Base-by-base conservation (phyloP, 805 yeast species). In the Metschnikowia cubensis region DNA sequence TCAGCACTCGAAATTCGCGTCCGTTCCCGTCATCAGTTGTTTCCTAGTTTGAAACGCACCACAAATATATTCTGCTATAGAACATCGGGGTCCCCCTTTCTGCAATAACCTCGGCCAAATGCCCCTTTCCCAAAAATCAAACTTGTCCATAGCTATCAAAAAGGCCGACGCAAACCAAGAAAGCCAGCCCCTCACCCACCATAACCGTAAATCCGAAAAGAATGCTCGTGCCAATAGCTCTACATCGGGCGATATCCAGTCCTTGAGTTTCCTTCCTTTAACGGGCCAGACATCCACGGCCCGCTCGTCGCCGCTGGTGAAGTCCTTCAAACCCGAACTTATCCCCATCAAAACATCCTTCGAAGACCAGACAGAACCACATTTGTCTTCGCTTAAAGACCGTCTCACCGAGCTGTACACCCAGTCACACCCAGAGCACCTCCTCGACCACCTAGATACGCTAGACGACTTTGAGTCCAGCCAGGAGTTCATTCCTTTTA, bases 121-220 rank as follows among this genome's bases (percentile, higher is more conserved):
- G 66, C 62, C 65, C 18, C 58, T 56, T 20, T 49, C 62, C 34
- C 62, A 61, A 45, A 71, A 66, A 56, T 73, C 77, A 11, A 74
- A 74, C 55, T 59, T 74, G 37, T 73, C 77, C 37, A 59, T 74
- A 50, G 79, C 77, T 50, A 74, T 74, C 35, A 70, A 73, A 51
- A 68, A 70, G 57, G 77, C 75, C 25, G 76, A 70, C 51, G 61
- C 60, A 45, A 49, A 52, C 43, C 59, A 52, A 53, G 59, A 52
- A 54, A 59, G 54, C 43, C 51, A 51, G 45, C 55, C 56, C 40
- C 56, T 50, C 18, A 45, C 53, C 14, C 56, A 48, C 35, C 51
- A 47, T 32, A 48, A 50, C 18, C 45, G 48, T 40, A 54, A 50
- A 39, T 33, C 46, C 10, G 55, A 45, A 4, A 37, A 47, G 45